Base-by-base conservation (phyloP, 805 yeast species). In the Ascoidea tarda region DNA sequence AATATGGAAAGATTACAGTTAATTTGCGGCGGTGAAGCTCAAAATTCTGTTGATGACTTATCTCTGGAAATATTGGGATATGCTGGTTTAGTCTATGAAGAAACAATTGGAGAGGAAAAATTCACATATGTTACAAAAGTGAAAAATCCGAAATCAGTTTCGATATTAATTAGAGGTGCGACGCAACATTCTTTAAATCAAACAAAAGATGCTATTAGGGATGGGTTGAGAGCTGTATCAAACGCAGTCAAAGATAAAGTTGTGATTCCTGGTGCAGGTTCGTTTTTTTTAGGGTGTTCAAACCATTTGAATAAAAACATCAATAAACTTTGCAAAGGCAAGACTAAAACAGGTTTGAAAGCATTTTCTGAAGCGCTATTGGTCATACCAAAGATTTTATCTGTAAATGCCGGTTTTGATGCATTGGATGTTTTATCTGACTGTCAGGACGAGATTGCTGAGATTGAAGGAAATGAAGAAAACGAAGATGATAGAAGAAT, bases 1-100 rank as follows among this genome's bases (percentile, higher is more conserved):
- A 93, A 93, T 69, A 91, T 93, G 99, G 99, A 93, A 73, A 82
- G 99, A 66, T 76, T 93, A 65, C 99, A 93, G 70, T 76, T 93
- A 55, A 88, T 89, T 51, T 87, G 96, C 57, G 99, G 97, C 33
- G 99, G 99, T 61, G 93, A 85, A 65, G 98, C 98, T 6, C 97
- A 91, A 71, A 93, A 93, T 69, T 84, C 96, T 12, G 97, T 90
- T 49, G 99, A 93, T 63, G 98, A 91, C 66, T 75, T 93, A 62
- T 63, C 83, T 5, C 88, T 95, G 4, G 77, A 74, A 1, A 74
- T 87, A 5, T 75, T 93, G 55, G 99, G 99, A 31, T 83, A 69
- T 65, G 87, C 96, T 14, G 98, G 98, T 16, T 73, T 78, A 53
- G 96, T 93, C 6, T 87, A 87, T 66, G 97, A 93, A 72, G 87